phyloP scores from a whole-genome alignment of 192 early-diverging fungal species.

The Coemansia biformis region DNA sequence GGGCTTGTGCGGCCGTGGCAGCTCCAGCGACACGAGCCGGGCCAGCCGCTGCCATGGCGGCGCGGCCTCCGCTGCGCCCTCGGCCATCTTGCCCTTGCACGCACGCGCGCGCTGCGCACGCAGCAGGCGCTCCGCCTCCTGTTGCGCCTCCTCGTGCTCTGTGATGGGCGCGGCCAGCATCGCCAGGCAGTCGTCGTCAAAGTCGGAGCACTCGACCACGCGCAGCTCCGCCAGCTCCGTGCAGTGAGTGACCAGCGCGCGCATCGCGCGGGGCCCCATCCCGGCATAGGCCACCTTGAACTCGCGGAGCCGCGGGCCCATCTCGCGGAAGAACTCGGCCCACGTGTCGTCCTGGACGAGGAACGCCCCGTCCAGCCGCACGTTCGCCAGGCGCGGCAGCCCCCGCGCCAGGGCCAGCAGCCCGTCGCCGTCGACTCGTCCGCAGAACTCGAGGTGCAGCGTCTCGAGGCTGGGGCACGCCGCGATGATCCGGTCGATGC shows the following conservation, averaged over 20 bases:
- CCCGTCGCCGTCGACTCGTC: constrained; percentile 55
- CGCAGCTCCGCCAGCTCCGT: constrained; percentile 56
- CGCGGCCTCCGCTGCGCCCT: background rate
- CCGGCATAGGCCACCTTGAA: constrained; percentile 58
- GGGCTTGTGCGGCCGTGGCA: constrained; percentile 21
- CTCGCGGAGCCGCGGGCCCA: constrained; percentile 52
- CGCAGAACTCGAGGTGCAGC: constrained; percentile 69
- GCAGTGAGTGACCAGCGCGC: constrained; percentile 56
- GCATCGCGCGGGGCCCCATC: constrained; percentile 53
- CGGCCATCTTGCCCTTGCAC: constrained; percentile 6
- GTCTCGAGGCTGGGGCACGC: constrained; percentile 57
- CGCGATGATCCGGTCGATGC: constrained; percentile 57
- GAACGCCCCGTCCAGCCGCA: constrained; percentile 68
- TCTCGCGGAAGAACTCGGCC: constrained; percentile 53
- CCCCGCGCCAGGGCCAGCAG: constrained; percentile 41
- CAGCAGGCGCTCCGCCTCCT: constrained; percentile 30
- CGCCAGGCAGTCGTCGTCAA: constrained; percentile 51
- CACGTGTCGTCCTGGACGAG: constrained; percentile 59
- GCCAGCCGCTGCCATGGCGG: constrained; percentile 32
- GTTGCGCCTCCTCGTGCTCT: constrained; percentile 26
- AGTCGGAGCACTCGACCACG: constrained; percentile 55
- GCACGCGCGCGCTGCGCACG: constrained; percentile 2
- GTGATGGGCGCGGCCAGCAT: constrained; percentile 37
- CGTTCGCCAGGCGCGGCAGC: constrained; percentile 46
- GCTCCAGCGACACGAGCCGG: constrained; percentile 12